Percentiles rank a stretch among this genome's conserved stretches.
These are phyloP conservation scores for Lantana camara DNA, from an alignment of 257 asterid species.

Conservation along the genomic window DNA sequence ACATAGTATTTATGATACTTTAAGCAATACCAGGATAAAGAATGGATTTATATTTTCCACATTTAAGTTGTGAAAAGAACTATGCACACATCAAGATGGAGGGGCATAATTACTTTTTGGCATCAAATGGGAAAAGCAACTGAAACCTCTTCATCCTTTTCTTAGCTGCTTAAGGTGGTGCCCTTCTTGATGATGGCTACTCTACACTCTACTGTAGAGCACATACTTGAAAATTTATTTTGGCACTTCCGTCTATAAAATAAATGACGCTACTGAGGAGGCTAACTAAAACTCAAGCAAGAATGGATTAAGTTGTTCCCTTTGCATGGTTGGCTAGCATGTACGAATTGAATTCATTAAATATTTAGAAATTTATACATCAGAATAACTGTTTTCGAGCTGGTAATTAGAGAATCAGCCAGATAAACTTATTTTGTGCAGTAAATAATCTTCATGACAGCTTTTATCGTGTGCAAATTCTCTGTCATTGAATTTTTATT, in stretches of 20 bases:
- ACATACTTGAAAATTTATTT: neutral
- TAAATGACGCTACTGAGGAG: too few relatives aligned
- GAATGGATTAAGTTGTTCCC: neutral
- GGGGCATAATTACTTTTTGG: slow-evolving; percentile 1
- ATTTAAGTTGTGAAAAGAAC: slow-evolving; percentile 14
- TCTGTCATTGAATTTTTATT: neutral
- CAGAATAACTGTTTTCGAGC: neutral
- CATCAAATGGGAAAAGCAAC: neutral
- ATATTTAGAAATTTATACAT: neutral
- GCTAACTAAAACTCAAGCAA: too few relatives aligned
- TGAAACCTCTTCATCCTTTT: neutral
- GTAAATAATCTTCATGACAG: neutral
- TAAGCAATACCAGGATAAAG: slow-evolving; percentile 11
- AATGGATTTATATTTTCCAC: slow-evolving; percentile 23
- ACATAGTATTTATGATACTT: slow-evolving; percentile 25
- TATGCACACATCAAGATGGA: slow-evolving; percentile 7
- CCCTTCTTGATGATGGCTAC: neutral
- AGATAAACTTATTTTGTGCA: neutral
- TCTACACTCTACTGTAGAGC: neutral
- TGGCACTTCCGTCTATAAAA: too few relatives aligned
- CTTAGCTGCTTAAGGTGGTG: neutral
- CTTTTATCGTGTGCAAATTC: neutral
- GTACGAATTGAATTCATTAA: neutral
- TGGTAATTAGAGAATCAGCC: neutral
- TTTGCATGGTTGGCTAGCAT: slow-evolving; percentile 1